Conservation (phyloP, 768 basidiomycete genomes). For the Termitomyces sp. region DNA sequence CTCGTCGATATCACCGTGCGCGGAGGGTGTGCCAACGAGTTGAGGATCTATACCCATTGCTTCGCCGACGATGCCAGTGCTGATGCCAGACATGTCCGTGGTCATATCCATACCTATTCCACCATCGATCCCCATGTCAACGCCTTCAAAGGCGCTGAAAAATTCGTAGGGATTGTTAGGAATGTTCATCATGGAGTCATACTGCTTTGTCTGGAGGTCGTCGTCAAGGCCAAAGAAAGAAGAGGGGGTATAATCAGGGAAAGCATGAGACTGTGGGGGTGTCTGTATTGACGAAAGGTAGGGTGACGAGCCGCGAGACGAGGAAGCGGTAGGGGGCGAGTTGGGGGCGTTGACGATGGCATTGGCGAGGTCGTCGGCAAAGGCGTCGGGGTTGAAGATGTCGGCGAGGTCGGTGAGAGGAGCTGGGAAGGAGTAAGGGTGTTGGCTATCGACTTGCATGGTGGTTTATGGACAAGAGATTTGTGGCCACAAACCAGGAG, state of each 20-base stretch:
- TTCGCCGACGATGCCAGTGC: constrained; percentile 2
- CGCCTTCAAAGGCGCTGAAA: constrained; percentile 28
- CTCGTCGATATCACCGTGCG: constrained; percentile 32
- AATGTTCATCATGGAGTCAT: constrained; percentile 22
- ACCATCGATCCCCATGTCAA: constrained; percentile 20
- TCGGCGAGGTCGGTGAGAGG: constrained; percentile 45
- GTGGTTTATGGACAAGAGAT: background rate
- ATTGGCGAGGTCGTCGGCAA: constrained; percentile 26
- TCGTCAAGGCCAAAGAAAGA: constrained; percentile 42
- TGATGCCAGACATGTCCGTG: constrained; percentile 8
- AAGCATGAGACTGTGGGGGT: constrained; percentile 37
- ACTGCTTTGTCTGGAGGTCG: constrained; percentile 34
- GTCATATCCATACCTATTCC: constrained; percentile 22
- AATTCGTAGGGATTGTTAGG: constrained; percentile 33
- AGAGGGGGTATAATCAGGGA: constrained; percentile 32
- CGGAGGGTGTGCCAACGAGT: constrained; percentile 62
- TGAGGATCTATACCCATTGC: constrained; percentile 62
- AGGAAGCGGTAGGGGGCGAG: constrained; percentile 33
- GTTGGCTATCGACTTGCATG: constrained; percentile 41
- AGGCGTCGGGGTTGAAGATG: constrained; percentile 63
- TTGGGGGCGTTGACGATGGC: constrained; percentile 12
- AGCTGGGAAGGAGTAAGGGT: constrained; percentile 18
- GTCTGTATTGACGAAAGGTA: constrained; percentile 35
- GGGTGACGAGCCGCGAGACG: constrained; percentile 39
- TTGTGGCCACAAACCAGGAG: constrained; percentile 7